A percentile compares a stretch with the other conserved stretches of the same genome.
Evolutionary conservation across 2,329 filamentous ascomycete genomes (phyloP).

Genomic region (Cordyceps javanica): DNA sequence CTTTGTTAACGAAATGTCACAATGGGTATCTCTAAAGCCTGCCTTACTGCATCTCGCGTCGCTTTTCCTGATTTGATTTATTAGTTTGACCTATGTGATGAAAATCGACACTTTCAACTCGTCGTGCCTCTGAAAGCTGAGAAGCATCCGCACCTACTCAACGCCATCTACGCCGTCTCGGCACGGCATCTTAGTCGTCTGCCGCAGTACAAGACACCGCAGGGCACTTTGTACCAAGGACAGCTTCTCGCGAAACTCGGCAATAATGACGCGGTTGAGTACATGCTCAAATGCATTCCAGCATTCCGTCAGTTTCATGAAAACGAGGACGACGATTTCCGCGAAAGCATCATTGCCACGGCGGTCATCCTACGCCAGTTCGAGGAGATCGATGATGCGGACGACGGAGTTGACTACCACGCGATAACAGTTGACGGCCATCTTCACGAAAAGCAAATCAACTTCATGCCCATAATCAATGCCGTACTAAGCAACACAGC

Average conservation of each 20-base stretch:
- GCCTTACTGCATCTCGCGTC: background rate
- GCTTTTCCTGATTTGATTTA: background rate
- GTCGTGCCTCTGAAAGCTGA: slow-evolving; percentile 30
- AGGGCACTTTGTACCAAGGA: slow-evolving; percentile 31
- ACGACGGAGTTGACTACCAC: slow-evolving; percentile 13
- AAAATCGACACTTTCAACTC: slow-evolving; percentile 34
- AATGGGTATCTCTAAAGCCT: slow-evolving; percentile 27
- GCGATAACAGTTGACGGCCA: slow-evolving; percentile 3
- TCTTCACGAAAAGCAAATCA: slow-evolving; percentile 23
- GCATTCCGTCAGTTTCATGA: slow-evolving; percentile 32
- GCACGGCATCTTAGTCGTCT: slow-evolving; percentile 33
- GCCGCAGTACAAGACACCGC: slow-evolving; percentile 30
- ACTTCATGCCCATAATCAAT: slow-evolving; percentile 36
- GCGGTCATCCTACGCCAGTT: slow-evolving; percentile 35
- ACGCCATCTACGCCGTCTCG: slow-evolving; percentile 34
- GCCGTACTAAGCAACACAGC: slow-evolving; percentile 32
- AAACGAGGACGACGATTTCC: slow-evolving; percentile 31
- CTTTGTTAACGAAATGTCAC: slow-evolving; percentile 34
- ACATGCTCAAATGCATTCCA: slow-evolving; percentile 34
- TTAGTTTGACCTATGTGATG: slow-evolving; percentile 36
- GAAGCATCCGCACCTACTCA: slow-evolving; percentile 31
- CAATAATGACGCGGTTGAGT: slow-evolving; percentile 33
- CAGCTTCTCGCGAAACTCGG: slow-evolving; percentile 30
- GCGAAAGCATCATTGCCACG: slow-evolving; percentile 35
- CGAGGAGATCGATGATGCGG: slow-evolving; percentile 36